Conservation (phyloP, 192 early-diverging fungal species). For the Coemansia sp. region DNA sequence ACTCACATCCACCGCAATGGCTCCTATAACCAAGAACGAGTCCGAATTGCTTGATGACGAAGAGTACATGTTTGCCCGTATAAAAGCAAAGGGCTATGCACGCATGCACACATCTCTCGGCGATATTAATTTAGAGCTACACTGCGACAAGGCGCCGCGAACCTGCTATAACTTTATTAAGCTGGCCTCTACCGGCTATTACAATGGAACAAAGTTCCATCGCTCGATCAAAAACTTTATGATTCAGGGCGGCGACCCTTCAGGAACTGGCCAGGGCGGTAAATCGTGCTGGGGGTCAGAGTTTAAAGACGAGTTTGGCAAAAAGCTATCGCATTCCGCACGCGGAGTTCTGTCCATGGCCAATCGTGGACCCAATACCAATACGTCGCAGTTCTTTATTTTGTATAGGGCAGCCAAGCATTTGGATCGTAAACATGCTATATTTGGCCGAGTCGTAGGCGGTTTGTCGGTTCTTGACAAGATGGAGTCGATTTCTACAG, state of each 20-base stretch:
- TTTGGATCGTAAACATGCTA: slow-evolving; percentile 83
- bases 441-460: slow-evolving; percentile 92
- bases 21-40: slow-evolving; percentile 68
- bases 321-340: slow-evolving; percentile 70
- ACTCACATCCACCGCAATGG: slow-evolving; percentile 84
- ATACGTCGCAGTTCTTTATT: slow-evolving; percentile 68
- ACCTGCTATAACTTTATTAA: slow-evolving; percentile 92
- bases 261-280: slow-evolving; percentile 89
- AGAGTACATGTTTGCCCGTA: slow-evolving; percentile 83
- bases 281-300: slow-evolving; percentile 63
- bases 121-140: slow-evolving; percentile 27
- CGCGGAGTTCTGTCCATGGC: slow-evolving; percentile 94
- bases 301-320: slow-evolving; percentile 70
- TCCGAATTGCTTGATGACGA: slow-evolving; percentile 71
- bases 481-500: slow-evolving; percentile 73
- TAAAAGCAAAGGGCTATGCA: slow-evolving; percentile 79
- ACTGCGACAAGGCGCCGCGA: slow-evolving; percentile 64
- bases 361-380: slow-evolving; percentile 89
- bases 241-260: slow-evolving; percentile 97
- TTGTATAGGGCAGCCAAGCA: slow-evolving; percentile 65
- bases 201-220: slow-evolving; percentile 81
- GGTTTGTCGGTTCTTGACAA: slow-evolving; percentile 78
- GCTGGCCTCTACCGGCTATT: slow-evolving; percentile 70
- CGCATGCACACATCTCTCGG: slow-evolving; percentile 74
- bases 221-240: slow-evolving; percentile 90